These are phyloP conservation scores for Aspergillus bombycis DNA, from an alignment of 2,329 filamentous ascomycete species.

Conservation along the genomic window DNA sequence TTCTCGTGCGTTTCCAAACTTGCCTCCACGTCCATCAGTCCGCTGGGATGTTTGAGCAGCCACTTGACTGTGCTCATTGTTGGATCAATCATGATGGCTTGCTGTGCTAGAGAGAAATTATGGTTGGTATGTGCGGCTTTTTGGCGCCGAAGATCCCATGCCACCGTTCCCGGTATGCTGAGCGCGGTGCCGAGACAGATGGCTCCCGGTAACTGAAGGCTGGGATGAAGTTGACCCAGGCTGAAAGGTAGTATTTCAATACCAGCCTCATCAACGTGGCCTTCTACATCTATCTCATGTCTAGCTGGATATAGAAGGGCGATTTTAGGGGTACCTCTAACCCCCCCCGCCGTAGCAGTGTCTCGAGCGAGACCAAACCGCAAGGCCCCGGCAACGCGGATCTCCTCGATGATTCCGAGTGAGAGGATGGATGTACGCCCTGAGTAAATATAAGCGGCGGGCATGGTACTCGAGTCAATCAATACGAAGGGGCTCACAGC, in stretches of 20 bases:
- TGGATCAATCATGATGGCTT: background rate
- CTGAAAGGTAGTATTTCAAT: conserved; percentile 27
- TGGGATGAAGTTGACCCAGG: conserved; percentile 30
- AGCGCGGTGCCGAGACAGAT: conserved; percentile 29
- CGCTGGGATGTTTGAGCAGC: conserved; percentile 16
- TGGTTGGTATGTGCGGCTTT: no score
- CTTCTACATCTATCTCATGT: background rate
- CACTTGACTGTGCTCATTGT: background rate
- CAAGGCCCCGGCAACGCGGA: conserved; percentile 58
- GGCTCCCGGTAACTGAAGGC: conserved; percentile 32
- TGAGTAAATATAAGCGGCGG: conserved; percentile 19
- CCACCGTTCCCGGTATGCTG: conserved; percentile 25
- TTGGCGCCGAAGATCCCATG: conserved; percentile 6
- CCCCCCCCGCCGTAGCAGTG: conserved; percentile 37
- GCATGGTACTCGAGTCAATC: conserved; percentile 55
- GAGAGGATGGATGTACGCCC: conserved; percentile 27
- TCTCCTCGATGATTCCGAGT: conserved; percentile 52
- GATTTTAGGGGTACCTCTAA: conserved; percentile 63
- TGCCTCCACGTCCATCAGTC: conserved; percentile 21
- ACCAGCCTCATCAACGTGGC: conserved; percentile 19
- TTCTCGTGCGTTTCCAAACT: conserved; percentile 5
- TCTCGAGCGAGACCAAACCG: conserved; percentile 59
- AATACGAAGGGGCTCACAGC: conserved; percentile 66
- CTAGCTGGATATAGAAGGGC: conserved; percentile 50
- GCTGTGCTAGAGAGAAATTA: background rate